Base-by-base conservation (phyloP, 2,329 filamentous ascomycete genomes). In the Cladorrhinum sp. region DNA sequence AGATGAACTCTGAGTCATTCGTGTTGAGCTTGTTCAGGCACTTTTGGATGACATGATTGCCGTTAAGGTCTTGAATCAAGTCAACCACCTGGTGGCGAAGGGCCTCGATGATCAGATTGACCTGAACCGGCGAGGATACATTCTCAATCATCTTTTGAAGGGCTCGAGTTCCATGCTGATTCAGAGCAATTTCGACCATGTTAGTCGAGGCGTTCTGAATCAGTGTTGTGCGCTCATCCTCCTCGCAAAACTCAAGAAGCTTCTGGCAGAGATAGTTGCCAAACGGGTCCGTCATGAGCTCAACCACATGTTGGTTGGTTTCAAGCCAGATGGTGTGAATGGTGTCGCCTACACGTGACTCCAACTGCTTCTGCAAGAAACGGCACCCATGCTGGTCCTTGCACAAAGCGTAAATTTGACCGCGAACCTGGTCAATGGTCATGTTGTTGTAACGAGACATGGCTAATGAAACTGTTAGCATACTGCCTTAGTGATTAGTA, bases 121-220 rank as follows among this genome's bases (percentile, higher is more conserved):
- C 90, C 77, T 99, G 95, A 70, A 90, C 87, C 2, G 87, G 83
- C 24, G 91, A 96, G 56, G 88, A 90, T 70, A 99, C 91, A 73
- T 91, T 96, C 77, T 99, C 95, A 67, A 99, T 99, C 95, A 99
- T 99, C 83, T 98, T 99, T 79, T 99, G 95, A 61, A 99, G 79
- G 64, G 95, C 95, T 57, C 95, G 88, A 61, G 95, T 99, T 67
- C 95, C 95, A 74, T 99, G 95, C 78, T 97, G 93, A 77, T 99
- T 98, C 62, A 98, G 80, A 24, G 95, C 95, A 71, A 99, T 97
- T 69, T 88, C 88, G 23, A 96, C 92, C 81, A 99, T 91, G 65
- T 93, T 88, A 57, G 87, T 84, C 18, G 92, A 86, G 45, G 95
- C 92, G 69, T 96, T 96, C 75, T 93, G 87, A 69, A 99, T 96